Conservation (phyloP, 2,329 filamentous ascomycete genomes). For the Trichoderma harzianum region DNA sequence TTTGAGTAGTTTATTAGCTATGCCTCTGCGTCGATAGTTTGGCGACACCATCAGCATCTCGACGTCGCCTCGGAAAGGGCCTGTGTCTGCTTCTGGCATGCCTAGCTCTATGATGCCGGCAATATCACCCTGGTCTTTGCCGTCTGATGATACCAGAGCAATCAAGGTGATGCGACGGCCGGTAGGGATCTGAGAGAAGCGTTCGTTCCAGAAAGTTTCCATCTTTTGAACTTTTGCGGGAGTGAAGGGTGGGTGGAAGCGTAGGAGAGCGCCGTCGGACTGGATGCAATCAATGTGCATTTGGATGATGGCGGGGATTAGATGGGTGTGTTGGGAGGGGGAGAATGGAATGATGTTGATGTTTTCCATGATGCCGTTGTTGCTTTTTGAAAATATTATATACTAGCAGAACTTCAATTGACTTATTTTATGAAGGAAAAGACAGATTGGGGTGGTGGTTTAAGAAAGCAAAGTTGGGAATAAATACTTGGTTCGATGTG, state of each 20-base stretch:
- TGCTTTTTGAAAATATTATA: neutral
- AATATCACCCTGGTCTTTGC: neutral
- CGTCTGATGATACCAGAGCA: neutral
- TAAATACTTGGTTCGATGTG: neutral
- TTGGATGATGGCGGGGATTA: slow-evolving; percentile 6
- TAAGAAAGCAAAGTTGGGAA: neutral
- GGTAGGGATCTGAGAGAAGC: neutral
- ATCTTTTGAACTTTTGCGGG: slow-evolving; percentile 11
- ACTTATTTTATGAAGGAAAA: neutral
- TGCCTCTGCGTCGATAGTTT: slow-evolving; percentile 1
- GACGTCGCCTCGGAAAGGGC: slow-evolving; percentile 16
- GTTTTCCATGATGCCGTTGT: neutral
- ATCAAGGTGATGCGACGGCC: slow-evolving; percentile 14
- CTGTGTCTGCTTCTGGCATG: slow-evolving; percentile 17
- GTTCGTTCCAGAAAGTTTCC: slow-evolving; percentile 17
- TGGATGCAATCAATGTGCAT: slow-evolving; percentile 17
- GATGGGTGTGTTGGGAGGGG: neutral
- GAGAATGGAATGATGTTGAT: neutral
- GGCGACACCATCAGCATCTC: slow-evolving; percentile 21
- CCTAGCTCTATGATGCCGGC: slow-evolving; percentile 17
- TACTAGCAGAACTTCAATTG: neutral
- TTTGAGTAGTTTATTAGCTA: slow-evolving; percentile 9
- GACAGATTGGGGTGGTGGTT: neutral
- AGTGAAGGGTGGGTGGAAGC: slow-evolving; percentile 20
- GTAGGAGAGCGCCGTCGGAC: slow-evolving; percentile 14